Percentiles rank a stretch among this genome's conserved stretches.
phyloP scores from a whole-genome alignment of 352 stramenopile species.

The Phytophthora palmivora region DNA sequence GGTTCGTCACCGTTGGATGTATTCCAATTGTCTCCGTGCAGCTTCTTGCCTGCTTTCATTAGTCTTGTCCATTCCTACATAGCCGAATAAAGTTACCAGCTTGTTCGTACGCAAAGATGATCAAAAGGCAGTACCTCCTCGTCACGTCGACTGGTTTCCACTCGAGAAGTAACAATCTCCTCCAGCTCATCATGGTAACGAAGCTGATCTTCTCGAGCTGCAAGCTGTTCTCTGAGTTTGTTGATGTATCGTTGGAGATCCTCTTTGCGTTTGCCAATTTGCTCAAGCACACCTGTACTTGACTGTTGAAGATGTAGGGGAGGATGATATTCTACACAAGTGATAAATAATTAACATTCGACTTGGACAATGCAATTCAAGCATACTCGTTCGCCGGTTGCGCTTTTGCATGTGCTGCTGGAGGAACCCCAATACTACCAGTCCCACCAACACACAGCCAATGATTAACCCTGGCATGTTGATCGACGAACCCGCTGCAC shows the following conservation, averaged over 20 bases:
- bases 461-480: conserved; percentile 51
- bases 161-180: conserved; percentile 62
- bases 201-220: conserved; percentile 60
- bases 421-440: conserved; percentile 49
- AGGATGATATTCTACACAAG: conserved; percentile 49
- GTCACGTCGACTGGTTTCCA: conserved; percentile 54
- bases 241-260: conserved; percentile 68
- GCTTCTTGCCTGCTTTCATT: conserved; percentile 67
- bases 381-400: conserved; percentile 32
- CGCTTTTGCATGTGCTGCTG: conserved; percentile 44
- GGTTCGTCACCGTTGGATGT: conserved; percentile 40
- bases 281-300: conserved; percentile 39
- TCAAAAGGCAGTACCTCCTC: conserved; percentile 43
- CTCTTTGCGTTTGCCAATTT: conserved; percentile 70
- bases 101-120: neutral
- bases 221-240: conserved; percentile 56
- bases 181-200: conserved; percentile 72
- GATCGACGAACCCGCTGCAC: conserved; percentile 27
- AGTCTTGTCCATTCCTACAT: conserved; percentile 67
- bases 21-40: conserved; percentile 73
- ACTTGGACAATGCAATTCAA: neutral
- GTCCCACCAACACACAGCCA: conserved; percentile 42
- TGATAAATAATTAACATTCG: too few relatives aligned
- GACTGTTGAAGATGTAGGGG: conserved; percentile 47
- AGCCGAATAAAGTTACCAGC: conserved; percentile 3